Conservation (phyloP, 1,284 basidiomycete species). For the Trichosporon faecale region DNA sequence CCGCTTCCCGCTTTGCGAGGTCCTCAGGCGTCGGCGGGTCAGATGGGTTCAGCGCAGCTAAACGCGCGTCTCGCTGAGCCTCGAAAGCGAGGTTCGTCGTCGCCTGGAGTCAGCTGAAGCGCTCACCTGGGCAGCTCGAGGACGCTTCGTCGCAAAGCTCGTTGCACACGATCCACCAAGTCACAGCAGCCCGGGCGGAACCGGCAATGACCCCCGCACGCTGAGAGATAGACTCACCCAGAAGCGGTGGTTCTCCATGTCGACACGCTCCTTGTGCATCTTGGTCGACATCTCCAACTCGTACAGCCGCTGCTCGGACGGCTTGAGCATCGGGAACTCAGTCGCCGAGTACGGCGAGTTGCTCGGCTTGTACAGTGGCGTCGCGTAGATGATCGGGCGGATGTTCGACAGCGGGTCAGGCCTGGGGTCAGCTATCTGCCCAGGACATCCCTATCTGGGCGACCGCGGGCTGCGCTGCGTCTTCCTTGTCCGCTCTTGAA, state of each 20-base stretch:
- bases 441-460: slow-evolving; percentile 6
- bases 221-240: slow-evolving; percentile 36
- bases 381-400: slow-evolving; percentile 46
- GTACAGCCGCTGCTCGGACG: slow-evolving; percentile 27
- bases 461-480: slow-evolving; percentile 35
- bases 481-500: not conserved
- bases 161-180: not conserved
- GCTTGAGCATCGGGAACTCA: slow-evolving; percentile 38
- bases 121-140: not conserved
- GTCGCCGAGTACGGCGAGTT: slow-evolving; percentile 43
- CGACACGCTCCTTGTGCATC: slow-evolving; percentile 43
- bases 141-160: no score
- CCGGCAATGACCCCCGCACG: no score
- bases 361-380: slow-evolving; percentile 28
- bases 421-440: slow-evolving; percentile 21
- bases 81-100: slow-evolving; percentile 41
- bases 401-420: slow-evolving; percentile 50
- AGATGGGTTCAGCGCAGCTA: slow-evolving; percentile 32
- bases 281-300: slow-evolving; percentile 45
- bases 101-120: slow-evolving; percentile 28
- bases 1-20: slow-evolving; percentile 35
- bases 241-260: slow-evolving; percentile 48
- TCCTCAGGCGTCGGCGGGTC: slow-evolving; percentile 41
- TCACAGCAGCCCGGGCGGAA: no score
- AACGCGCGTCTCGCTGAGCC: slow-evolving; percentile 35